Evolutionary conservation across 2,329 filamentous ascomycete genomes (phyloP), one percentile per base, ranked within the genome.

Genomic region (Calonectria pseudoturangicola): DNA sequence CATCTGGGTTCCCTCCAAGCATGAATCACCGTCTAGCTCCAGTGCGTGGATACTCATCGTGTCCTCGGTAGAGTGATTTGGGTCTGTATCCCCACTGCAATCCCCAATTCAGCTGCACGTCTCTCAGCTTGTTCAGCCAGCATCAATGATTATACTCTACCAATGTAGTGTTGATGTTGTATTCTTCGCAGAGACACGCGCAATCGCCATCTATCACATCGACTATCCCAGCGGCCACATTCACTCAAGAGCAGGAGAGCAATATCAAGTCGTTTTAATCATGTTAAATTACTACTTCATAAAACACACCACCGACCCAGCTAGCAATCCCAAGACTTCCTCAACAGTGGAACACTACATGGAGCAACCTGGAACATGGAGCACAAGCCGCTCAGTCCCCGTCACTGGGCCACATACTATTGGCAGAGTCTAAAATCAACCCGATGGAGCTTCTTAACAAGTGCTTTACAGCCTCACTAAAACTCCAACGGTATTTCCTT

Each of bases 261-360:
- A 41, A 50, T 39, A n/a, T 15, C 25, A 47, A 1, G 28, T 25
- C 10, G n/a, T 28, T 39, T 58, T 33, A 45, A 60, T 27, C 33
- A 47, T 65, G 7, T 64, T 71, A 51, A 68, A 73, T 73, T 73
- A 73, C 71, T 71, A 62, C 51, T 33, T 60, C 64, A 64, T 18
- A 45, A 70, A 66, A 67, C 33, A 69, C 39, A 54, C 54, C 60
- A 70, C 43, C 50, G n/a, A 56, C 39, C 71, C 56, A 48, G 21
- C 28, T n/a, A 41, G 51, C 28, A 28, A 28, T 63, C 45, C 54
- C 66, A 66, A 51, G 36, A 63, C 50, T 45, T 63, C 56, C 60
- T 16, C n/a, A 43, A 48, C 50, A 63, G 47, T 56, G 15, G 64
- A 62, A 64, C 25, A n/a, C 15, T 47, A 36, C 39, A 58, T 41